Evolutionary conservation across 1,284 basidiomycete genomes (phyloP), one percentile per base, ranked within the genome.

Genomic region (Phylloporus sp.): DNA sequence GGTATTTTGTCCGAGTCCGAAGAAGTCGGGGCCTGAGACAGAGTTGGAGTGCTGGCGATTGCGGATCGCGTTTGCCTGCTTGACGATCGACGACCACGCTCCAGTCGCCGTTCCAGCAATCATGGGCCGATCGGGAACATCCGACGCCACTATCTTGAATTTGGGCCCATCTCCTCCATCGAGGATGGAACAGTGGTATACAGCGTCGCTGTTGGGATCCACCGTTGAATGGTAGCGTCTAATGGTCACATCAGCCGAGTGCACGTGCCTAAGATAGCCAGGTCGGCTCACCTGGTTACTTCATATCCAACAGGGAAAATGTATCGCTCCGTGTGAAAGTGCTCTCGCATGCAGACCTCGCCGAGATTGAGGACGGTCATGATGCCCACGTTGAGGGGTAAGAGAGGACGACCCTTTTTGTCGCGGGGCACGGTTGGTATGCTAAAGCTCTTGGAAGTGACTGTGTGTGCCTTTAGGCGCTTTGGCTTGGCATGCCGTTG

Each of bases 261-360:
- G 24, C 47, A 53, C 47, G 66, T 39, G n/a, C 52, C 12, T n/a
- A 37, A 39, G 64, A 46, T 18, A 37, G 10, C 29, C 10, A 46
- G 37, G 66, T 47, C 40, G 12, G 72, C 80, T 58, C 60, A 91
- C 91, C 91, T 82, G 6, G 86, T 90, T 7, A 92, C 91, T 73
- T 92, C 89, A 72, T 93, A 94, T 24, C 91, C 91, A 55, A 93
- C 88, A 24, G 92, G 92, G 70, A 92, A 94, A 67, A 94, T 93
- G 73, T 93, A 93, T 62, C 92, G 80, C 74, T 93, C 91, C 0
- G 92, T 92, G 73, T 92, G 90, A 71, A 93, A 93, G 73, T 92
- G 89, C 69, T 93, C 90, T 52, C 90, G 82, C 85, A 88, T 86
- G 71, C 90, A 92, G 7, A 93, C 85, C 65, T 86, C 82, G 7